Percentiles rank a stretch among this genome's conserved stretches.
phyloP scores from a whole-genome alignment of 257 asterid species.

The Ophiorrhiza pumila region DNA sequence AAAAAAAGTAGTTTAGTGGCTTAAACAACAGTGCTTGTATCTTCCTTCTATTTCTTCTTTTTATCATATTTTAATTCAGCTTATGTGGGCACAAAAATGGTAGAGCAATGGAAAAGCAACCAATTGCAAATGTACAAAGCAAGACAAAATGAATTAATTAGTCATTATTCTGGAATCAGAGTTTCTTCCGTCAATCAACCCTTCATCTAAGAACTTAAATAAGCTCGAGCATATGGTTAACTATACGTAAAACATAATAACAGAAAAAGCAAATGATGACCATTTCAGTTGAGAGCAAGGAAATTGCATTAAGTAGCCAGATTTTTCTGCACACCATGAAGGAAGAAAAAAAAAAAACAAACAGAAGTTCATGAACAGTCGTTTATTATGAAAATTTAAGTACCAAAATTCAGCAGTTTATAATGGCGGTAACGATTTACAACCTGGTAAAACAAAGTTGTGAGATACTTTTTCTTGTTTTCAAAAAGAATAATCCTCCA shows the following conservation, averaged over 20 bases:
- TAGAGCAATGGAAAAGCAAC: background rate
- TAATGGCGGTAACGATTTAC: background rate
- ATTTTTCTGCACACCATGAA: background rate
- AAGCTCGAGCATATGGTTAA: background rate
- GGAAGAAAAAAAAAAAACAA: no score
- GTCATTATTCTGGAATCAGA: background rate
- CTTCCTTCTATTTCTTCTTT: background rate
- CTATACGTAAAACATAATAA: background rate
- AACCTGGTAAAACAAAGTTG: background rate
- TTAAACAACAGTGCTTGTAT: background rate
- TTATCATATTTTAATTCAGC: background rate
- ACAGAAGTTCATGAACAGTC: no score
- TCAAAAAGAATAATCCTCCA: background rate
- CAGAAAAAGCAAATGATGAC: background rate
- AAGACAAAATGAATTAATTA: background rate
- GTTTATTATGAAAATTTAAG: no score
- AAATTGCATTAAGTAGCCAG: background rate
- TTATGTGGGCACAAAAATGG: background rate
- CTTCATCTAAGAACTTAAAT: background rate
- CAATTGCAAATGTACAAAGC: background rate
- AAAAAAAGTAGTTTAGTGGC: slow-evolving; percentile 17
- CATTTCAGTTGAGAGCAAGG: background rate
- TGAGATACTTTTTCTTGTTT: background rate
- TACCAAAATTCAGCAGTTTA: no score
- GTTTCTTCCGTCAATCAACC: background rate